phyloP scores from a whole-genome alignment of 805 yeast species.

The Wickerhamiella lipophila region DNA sequence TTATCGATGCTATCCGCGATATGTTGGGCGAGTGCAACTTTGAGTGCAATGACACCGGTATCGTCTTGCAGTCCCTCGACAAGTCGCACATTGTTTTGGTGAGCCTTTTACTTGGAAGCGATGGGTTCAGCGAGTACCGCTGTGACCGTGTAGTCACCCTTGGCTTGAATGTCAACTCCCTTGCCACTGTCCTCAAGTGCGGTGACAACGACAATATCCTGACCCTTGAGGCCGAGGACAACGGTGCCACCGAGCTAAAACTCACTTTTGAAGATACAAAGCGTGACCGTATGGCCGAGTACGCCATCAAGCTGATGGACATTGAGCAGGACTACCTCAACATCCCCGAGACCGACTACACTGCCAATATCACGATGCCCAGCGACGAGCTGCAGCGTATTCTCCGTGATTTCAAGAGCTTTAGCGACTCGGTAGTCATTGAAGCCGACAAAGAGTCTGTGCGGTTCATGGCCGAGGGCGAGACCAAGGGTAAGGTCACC shows the following conservation, averaged over 20 bases:
- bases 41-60: conserved; percentile 90
- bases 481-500: conserved; percentile 69
- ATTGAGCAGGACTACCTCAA: conserved; percentile 89
- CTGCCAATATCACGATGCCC: conserved; percentile 77
- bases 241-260: conserved; percentile 57
- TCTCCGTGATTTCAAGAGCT: conserved; percentile 72
- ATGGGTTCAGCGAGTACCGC: conserved; percentile 82
- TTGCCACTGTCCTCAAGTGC: conserved; percentile 77
- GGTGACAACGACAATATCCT: conserved; percentile 83
- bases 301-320: conserved; percentile 83
- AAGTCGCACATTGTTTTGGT: conserved; percentile 91
- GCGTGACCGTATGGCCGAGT: conserved; percentile 87
- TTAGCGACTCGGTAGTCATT: conserved; percentile 79
- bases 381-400: conserved; percentile 77
- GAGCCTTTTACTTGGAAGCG: conserved; percentile 72
- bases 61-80: conserved; percentile 94
- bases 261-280: conserved; percentile 82
- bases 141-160: conserved; percentile 88
- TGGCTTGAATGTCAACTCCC: conserved; percentile 81
- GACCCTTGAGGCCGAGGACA: conserved; percentile 79
- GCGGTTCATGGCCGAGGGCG: conserved; percentile 82
- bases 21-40: conserved; percentile 91
- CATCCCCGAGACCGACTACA: conserved; percentile 88
- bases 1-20: conserved; percentile 88
- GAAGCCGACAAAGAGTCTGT: conserved; percentile 85